These are phyloP conservation scores for Aspergillus pseudoglaucus DNA, from an alignment of 2,329 filamentous ascomycete genomes.

Conservation along the genomic window DNA sequence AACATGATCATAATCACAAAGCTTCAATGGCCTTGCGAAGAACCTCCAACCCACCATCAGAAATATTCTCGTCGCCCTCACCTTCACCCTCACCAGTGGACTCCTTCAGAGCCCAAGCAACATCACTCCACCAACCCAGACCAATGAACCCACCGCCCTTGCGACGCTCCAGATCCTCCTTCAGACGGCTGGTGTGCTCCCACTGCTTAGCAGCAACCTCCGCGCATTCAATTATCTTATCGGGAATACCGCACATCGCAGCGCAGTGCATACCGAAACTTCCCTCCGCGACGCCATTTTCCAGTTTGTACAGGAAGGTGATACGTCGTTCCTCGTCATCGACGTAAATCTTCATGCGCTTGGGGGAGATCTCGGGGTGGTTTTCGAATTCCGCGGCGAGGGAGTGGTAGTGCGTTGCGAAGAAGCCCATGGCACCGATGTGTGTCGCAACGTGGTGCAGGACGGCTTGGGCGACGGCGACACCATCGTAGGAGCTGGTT, in stretches of 20 bases:
- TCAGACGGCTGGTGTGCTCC: conserved; percentile 89
- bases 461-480: conserved; percentile 92
- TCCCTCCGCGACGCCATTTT: conserved; percentile 88
- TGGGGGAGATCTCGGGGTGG: conserved; percentile 80
- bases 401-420: conserved; percentile 95
- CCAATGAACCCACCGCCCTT: conserved; percentile 76
- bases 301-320: conserved; percentile 94
- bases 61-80: conserved; percentile 23
- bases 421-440: conserved; percentile 90
- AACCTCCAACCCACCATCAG: conserved; percentile 50
- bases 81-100: conserved; percentile 23
- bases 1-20: conserved; percentile 31
- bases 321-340: conserved; percentile 77
- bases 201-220: conserved; percentile 85
- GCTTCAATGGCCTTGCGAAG: conserved; percentile 51
- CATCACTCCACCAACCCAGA: conserved; percentile 79
- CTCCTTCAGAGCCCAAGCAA: conserved; percentile 67
- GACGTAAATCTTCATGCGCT: conserved; percentile 91
- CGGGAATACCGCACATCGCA: conserved; percentile 91
- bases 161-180: conserved; percentile 77
- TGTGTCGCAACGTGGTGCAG: conserved; percentile 94
- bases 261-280: conserved; percentile 99
- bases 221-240: conserved; percentile 73
- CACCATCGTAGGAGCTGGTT: conserved; percentile 91
- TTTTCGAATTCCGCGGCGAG: conserved; percentile 82